phyloP scores from a whole-genome alignment of 306 rosid genomes.

The Vachellia pachyceras region DNA sequence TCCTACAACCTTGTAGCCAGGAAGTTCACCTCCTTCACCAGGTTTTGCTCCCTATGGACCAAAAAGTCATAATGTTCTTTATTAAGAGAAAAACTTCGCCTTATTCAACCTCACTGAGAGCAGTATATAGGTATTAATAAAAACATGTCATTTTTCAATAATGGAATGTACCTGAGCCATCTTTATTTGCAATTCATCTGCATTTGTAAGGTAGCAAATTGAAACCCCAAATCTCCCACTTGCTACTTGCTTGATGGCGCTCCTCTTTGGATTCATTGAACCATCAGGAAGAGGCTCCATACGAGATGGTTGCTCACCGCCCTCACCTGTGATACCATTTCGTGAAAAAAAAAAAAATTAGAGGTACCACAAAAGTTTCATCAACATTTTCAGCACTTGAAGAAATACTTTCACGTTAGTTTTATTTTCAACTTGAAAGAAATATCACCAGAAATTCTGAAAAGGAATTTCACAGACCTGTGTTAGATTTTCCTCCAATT shows the following conservation, averaged over 20 bases:
- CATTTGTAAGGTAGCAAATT: constrained; percentile 95
- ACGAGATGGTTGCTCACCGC: constrained; percentile 98
- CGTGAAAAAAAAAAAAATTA: not conserved
- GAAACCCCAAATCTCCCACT: constrained; percentile 99
- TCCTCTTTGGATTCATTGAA: constrained; percentile 89
- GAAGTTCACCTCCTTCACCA: constrained; percentile 99
- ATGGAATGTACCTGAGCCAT: constrained; percentile 86
- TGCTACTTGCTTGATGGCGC: constrained; percentile 95
- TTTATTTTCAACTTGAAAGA: not conserved
- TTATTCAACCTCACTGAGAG: not conserved
- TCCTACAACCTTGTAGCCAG: constrained; percentile 96
- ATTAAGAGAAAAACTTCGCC: constrained; percentile 11
- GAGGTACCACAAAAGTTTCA: not conserved
- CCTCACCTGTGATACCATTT: constrained; percentile 72
- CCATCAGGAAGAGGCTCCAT: constrained; percentile 95
- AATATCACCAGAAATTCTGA: not conserved
- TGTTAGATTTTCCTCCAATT: constrained; percentile 96
- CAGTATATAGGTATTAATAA: not conserved
- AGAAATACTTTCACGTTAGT: constrained; percentile 4
- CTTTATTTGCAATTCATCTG: constrained; percentile 95
- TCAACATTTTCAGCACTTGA: not conserved
- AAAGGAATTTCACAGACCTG: constrained; percentile 59
- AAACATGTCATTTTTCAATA: too few relatives aligned
- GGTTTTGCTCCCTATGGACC: constrained; percentile 92
- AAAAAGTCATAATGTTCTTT: constrained; percentile 39